Evolutionary conservation across 2,329 filamentous ascomycete genomes (phyloP).

Genomic region (Exophiala aquamarina): DNA sequence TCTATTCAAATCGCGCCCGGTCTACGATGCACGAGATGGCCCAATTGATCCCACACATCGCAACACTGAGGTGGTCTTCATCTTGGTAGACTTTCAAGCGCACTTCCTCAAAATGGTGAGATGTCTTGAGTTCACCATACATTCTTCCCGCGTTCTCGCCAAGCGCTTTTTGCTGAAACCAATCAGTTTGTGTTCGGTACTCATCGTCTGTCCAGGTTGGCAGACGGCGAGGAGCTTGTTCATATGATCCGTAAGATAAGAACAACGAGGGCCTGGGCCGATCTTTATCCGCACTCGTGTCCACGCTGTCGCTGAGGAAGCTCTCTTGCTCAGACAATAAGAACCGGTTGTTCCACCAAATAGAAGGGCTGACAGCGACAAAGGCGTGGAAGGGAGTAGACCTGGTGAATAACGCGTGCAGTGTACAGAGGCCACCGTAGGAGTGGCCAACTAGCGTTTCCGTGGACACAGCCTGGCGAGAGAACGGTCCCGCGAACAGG

Average conservation of each 20-base stretch:
- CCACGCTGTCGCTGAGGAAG: slow-evolving; percentile 25
- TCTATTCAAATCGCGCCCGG: slow-evolving; percentile 1
- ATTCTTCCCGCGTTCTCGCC: slow-evolving; percentile 30
- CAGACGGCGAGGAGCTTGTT: slow-evolving; percentile 32
- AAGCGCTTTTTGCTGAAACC: slow-evolving; percentile 28
- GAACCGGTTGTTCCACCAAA: slow-evolving; percentile 49
- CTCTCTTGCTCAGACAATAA: slow-evolving; percentile 35
- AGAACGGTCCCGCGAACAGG: slow-evolving; percentile 31
- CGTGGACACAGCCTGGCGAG: slow-evolving; percentile 33
- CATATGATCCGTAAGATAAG: slow-evolving; percentile 35
- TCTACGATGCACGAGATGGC: slow-evolving; percentile 12
- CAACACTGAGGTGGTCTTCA: slow-evolving; percentile 36
- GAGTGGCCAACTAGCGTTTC: slow-evolving; percentile 53
- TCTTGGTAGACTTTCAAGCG: slow-evolving; percentile 28
- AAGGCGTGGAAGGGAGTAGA: slow-evolving; percentile 46
- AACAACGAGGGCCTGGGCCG: slow-evolving; percentile 24
- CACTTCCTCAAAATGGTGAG: slow-evolving; percentile 18
- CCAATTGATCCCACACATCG: slow-evolving; percentile 32
- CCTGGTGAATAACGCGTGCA: slow-evolving; percentile 45
- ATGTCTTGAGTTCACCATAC: slow-evolving; percentile 19
- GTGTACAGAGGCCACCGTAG: slow-evolving; percentile 49
- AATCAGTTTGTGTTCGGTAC: slow-evolving; percentile 30
- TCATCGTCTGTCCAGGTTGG: slow-evolving; percentile 33
- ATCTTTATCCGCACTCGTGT: background rate
- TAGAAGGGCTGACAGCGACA: slow-evolving; percentile 47